A percentile compares a stretch with the other conserved stretches of the same genome.
Evolutionary conservation across 106 monocot species (phyloP).

Genomic region (Agapanthus africanus): DNA sequence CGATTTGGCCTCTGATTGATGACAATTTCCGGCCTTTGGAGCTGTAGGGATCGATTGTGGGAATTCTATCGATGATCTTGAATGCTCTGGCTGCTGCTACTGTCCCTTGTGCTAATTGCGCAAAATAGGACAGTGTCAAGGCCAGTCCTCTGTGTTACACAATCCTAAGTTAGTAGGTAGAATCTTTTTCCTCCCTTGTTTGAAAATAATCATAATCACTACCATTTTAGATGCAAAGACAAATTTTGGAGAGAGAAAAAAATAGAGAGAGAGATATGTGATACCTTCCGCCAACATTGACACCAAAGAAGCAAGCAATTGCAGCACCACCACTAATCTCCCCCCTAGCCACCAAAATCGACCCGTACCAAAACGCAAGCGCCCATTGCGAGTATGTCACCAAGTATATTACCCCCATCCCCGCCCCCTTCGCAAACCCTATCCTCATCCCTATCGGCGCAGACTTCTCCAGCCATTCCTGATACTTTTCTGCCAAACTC

Average conservation of each 20-base stretch:
- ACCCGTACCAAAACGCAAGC: conserved; percentile 39
- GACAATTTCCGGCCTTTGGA: conserved; percentile 9
- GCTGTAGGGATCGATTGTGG: conserved; percentile 28
- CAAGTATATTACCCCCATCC: conserved; percentile 33
- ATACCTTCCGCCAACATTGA: conserved; percentile 40
- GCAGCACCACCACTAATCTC: conserved; percentile 42
- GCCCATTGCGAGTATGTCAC: conserved; percentile 45
- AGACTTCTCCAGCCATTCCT: conserved; percentile 20
- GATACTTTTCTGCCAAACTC: conserved; percentile 20
- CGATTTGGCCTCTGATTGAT: conserved; percentile 14
- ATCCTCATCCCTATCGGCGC: conserved; percentile 23
- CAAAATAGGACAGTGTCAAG: conserved; percentile 27
- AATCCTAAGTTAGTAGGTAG: too few species aligned
- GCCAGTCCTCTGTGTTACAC: conserved; percentile 19
- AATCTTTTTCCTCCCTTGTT: too few species aligned
- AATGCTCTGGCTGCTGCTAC: conserved; percentile 33
- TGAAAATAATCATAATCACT: too few species aligned
- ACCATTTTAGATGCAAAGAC: too few species aligned
- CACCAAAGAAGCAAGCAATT: conserved; percentile 55
- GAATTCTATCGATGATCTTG: conserved; percentile 33
- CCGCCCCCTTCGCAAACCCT: conserved; percentile 40
- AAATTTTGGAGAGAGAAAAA: too few species aligned
- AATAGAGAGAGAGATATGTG: not conserved
- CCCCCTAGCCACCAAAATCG: conserved; percentile 24
- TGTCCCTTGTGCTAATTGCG: conserved; percentile 36